Evolutionary conservation across 805 yeast species (phyloP), one percentile per base, ranked within the genome.

Genomic region (Blastobotrys chiropterorum): DNA sequence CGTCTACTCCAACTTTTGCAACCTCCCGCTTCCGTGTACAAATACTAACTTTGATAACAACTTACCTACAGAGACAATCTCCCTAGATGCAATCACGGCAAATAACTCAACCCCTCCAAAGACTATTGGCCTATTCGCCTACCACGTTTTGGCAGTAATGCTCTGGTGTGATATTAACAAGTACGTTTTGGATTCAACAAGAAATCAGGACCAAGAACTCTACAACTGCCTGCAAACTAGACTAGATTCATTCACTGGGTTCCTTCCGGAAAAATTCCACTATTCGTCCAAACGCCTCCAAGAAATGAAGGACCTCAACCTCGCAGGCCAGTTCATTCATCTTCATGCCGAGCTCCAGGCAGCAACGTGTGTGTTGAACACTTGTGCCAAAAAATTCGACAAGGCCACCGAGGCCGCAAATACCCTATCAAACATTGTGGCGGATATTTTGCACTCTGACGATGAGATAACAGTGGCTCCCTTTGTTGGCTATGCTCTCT

Each of bases 401-500:
- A 60, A 62, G 38, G 56, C 67, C 20, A 57, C 63, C 6, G 65
- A 62, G 7, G 62, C 70, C 2, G 71, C 71, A 7, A 62, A 66
- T 43, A 56, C 60, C 8, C 56, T 67, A 41, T 63, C 70, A 0
- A 58, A 54, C 1, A 62, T 67, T 17, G 51, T 65, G n/a, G 46
- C 53, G 20, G 69, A 67, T 47, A 53, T 62, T 20, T 49, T 65
- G 15, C 64, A 60, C 34, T 49, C 57, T 17, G 64, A 60, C 46
- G 65, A 65, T 45, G 57, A 58, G 30, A 57, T 64, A 2, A 67
- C 67, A 1, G 50, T 59, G n/a, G 69, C 71, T 2, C 67, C 71
- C 5, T 67, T 67, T 50, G 63, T 67, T 20, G 67, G 67, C 19
- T 67, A 63, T 50, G 65, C 67, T 48, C 66, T 67, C 2, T 67